Percentiles rank a stretch among this genome's conserved stretches.
Evolutionary conservation across 371 early-diverging fungal species (phyloP).

Genomic region (Batrachochytrium dendrobatidis): DNA sequence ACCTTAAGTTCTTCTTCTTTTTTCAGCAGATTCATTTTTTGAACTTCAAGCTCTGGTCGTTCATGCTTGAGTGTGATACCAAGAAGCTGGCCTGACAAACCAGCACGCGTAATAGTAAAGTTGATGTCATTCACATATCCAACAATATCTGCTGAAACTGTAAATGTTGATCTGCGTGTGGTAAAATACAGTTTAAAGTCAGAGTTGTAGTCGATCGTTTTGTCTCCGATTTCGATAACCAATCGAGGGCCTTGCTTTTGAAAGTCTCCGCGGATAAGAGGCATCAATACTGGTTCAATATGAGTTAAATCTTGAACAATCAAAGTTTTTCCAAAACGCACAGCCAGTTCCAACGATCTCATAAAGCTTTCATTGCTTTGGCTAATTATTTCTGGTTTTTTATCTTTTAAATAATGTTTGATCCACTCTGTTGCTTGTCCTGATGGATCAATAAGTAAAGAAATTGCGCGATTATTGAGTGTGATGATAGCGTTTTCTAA

Average conservation of each 20-base stretch:
- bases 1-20: slow-evolving; percentile 52
- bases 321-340: slow-evolving; percentile 49
- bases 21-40: slow-evolving; percentile 40
- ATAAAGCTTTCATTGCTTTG: slow-evolving; percentile 41
- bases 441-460: slow-evolving; percentile 45
- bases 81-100: slow-evolving; percentile 42
- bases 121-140: slow-evolving; percentile 37
- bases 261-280: slow-evolving; percentile 34
- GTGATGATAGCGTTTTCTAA: slow-evolving; percentile 44
- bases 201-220: slow-evolving; percentile 41
- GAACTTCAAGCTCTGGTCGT: slow-evolving; percentile 42
- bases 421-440: slow-evolving; percentile 43
- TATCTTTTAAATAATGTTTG: slow-evolving; percentile 26
- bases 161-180: slow-evolving; percentile 26
- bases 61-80: slow-evolving; percentile 44
- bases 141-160: slow-evolving; percentile 26
- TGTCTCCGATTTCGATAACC: slow-evolving; percentile 43
- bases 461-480: slow-evolving; percentile 21
- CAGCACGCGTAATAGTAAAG: slow-evolving; percentile 44
- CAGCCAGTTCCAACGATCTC: slow-evolving; percentile 39
- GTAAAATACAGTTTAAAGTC: slow-evolving; percentile 38
- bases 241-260: slow-evolving; percentile 42
- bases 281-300: slow-evolving; percentile 31
- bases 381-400: slow-evolving; percentile 43
- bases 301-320: slow-evolving; percentile 37